phyloP scores from a whole-genome alignment of 768 basidiomycete genomes.

The Psilocybe cyanescens region DNA sequence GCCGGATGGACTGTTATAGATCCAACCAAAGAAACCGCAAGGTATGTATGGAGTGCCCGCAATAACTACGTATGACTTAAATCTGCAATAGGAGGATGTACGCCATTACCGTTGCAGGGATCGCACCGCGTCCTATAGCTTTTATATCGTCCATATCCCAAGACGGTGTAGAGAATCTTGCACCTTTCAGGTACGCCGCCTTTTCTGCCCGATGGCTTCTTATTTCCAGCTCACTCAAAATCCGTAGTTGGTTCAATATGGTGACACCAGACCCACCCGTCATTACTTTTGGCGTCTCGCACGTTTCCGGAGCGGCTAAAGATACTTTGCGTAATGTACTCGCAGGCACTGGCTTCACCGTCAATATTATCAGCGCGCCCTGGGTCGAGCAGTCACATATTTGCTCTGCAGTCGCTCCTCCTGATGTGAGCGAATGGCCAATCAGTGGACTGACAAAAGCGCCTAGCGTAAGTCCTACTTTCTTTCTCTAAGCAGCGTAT shows the following conservation, averaged over 20 bases:
- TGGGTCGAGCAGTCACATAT: slow-evolving; percentile 63
- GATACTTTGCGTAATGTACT: slow-evolving; percentile 70
- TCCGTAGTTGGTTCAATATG: slow-evolving; percentile 48
- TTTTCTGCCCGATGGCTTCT: not conserved
- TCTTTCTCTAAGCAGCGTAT: not conserved
- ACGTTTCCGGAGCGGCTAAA: slow-evolving; percentile 36
- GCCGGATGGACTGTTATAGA: slow-evolving; percentile 43
- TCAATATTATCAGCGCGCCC: slow-evolving; percentile 77
- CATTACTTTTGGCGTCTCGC: slow-evolving; percentile 54
- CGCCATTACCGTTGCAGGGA: slow-evolving; percentile 51
- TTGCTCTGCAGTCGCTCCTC: slow-evolving; percentile 53
- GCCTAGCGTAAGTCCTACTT: slow-evolving; percentile 49
- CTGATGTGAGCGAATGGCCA: slow-evolving; percentile 59
- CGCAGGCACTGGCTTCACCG: slow-evolving; percentile 67
- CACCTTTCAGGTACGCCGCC: slow-evolving; percentile 51
- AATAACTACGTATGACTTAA: no score
- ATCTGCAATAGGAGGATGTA: slow-evolving; percentile 38
- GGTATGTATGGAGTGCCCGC: slow-evolving; percentile 20
- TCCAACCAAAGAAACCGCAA: slow-evolving; percentile 34
- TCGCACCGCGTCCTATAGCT: slow-evolving; percentile 70
- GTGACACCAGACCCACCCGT: slow-evolving; percentile 60
- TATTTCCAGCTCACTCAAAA: not conserved
- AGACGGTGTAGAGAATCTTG: slow-evolving; percentile 59
- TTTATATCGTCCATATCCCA: slow-evolving; percentile 65
- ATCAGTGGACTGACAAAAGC: slow-evolving; percentile 63